phyloP scores from a whole-genome alignment of 2,329 filamentous ascomycete genomes.

The Amesomyces nigricolor region DNA sequence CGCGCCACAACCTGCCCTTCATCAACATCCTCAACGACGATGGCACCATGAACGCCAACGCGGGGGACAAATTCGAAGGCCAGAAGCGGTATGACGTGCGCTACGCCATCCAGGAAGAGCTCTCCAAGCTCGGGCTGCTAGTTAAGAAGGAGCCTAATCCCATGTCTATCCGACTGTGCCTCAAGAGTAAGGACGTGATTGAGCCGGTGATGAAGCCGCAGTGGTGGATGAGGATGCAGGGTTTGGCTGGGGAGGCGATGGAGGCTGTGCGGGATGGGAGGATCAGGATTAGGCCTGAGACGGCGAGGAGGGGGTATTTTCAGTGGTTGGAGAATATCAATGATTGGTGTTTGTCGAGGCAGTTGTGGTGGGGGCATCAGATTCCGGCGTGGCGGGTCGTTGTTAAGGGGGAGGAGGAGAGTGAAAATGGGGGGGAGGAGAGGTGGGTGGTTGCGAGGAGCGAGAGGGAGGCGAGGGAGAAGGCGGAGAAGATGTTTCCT shows the following conservation, averaged over 20 bases:
- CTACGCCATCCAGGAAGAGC: conserved; percentile 75
- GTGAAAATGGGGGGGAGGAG: conserved; percentile 44
- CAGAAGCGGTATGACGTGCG: conserved; percentile 89
- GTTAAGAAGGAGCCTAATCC: conserved; percentile 93
- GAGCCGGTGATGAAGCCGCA: conserved; percentile 94
- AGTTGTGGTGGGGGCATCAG: conserved; percentile 91
- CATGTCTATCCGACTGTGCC: conserved; percentile 89
- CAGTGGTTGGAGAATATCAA: conserved; percentile 84
- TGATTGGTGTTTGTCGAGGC: conserved; percentile 91
- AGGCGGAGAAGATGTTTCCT: conserved; percentile 73
- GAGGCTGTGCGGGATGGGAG: conserved; percentile 73
- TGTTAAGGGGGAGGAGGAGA: conserved; percentile 54
- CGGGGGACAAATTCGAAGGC: conserved; percentile 73
- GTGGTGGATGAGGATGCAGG: conserved; percentile 96
- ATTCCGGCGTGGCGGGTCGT: conserved; percentile 84
- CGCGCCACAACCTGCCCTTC: conserved; percentile 77
- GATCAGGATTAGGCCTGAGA: conserved; percentile 81
- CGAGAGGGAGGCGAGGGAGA: conserved; percentile 70
- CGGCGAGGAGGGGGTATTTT: conserved; percentile 76
- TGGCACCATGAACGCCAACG: conserved; percentile 82
- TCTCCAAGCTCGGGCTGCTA: conserved; percentile 80
- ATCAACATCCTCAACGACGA: conserved; percentile 94
- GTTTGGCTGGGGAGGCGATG: conserved; percentile 67
- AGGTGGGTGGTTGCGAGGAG: conserved; percentile 79
- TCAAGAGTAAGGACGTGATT: conserved; percentile 87